These are phyloP conservation scores for Neurospora cerealis DNA, from an alignment of 495 filamentous ascomycete species.

Conservation along the genomic window DNA sequence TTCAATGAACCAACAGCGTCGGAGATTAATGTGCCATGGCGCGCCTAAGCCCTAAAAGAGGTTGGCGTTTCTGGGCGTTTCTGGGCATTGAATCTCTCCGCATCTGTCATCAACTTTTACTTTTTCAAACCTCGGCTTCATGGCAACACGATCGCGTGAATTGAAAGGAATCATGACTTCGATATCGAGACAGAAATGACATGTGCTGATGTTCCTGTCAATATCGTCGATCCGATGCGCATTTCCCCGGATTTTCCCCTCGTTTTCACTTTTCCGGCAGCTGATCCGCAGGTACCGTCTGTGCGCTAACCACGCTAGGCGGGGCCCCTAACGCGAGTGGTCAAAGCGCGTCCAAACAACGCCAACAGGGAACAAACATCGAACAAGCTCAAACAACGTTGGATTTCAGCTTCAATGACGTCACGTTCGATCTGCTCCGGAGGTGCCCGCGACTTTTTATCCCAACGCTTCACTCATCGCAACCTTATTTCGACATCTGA, in stretches of 20 bases:
- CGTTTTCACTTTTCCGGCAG: not conserved
- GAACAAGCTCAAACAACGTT: too few relatives aligned
- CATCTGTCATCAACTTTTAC: not conserved
- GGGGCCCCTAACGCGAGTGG: not conserved
- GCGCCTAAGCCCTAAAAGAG: not conserved
- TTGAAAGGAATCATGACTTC: not conserved
- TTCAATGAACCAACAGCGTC: not conserved
- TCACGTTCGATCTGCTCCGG: not conserved
- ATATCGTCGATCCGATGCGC: not conserved
- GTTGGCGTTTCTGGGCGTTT: not conserved
- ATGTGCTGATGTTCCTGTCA: not conserved
- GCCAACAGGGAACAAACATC: not conserved
- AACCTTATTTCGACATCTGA: not conserved
- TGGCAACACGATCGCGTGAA: not conserved
- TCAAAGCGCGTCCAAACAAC: not conserved
- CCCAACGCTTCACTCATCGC: not conserved
- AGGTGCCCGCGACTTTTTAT: not conserved
- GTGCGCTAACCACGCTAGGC: not conserved
- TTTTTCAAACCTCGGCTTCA: not conserved
- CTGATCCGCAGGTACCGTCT: not conserved
- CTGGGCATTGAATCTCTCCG: not conserved
- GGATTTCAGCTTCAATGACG: not conserved
- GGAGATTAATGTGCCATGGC: not conserved
- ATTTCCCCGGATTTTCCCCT: not conserved
- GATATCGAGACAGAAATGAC: not conserved